Conservation (phyloP, 2,329 filamentous ascomycete species). For the Cladophialophora yegresii region DNA sequence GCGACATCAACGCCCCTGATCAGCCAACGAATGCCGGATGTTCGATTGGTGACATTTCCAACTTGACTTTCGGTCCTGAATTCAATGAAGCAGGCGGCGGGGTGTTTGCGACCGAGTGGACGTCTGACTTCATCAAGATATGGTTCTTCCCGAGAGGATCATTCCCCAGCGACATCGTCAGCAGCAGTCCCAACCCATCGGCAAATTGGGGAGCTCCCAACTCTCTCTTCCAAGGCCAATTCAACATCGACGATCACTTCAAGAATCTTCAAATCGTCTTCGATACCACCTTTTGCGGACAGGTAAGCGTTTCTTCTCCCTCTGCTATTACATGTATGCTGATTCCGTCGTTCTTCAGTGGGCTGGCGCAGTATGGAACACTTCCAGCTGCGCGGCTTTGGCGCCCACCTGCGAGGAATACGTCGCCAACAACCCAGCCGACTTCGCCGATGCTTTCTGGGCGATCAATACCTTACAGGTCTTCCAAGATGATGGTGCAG, state of each 20-base stretch:
- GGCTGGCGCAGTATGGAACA: conserved; percentile 32
- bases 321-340: not conserved
- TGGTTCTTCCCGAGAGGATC: conserved; percentile 59
- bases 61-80: conserved; percentile 51
- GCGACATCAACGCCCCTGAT: conserved; percentile 50
- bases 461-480: conserved; percentile 69
- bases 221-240: conserved; percentile 46
- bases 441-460: conserved; percentile 72
- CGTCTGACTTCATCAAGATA: conserved; percentile 68
- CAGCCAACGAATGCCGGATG: conserved; percentile 47
- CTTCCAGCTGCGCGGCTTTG: conserved; percentile 55
- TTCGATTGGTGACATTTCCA: conserved; percentile 41
- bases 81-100: conserved; percentile 60
- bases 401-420: conserved; percentile 69
- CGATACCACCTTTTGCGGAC: conserved; percentile 58
- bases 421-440: conserved; percentile 66
- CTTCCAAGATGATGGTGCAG: conserved; percentile 48
- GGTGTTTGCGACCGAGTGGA: conserved; percentile 77
- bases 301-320: conserved; percentile 34
- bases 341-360: conserved; percentile 22
- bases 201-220: conserved; percentile 51
- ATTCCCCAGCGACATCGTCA: conserved; percentile 51
- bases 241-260: conserved; percentile 48
- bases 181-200: conserved; percentile 47
- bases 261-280: conserved; percentile 51